Percentiles rank a stretch among this genome's conserved stretches.
phyloP scores from a whole-genome alignment of 495 filamentous ascomycete species.

The Sphaerosporella brunnea region DNA sequence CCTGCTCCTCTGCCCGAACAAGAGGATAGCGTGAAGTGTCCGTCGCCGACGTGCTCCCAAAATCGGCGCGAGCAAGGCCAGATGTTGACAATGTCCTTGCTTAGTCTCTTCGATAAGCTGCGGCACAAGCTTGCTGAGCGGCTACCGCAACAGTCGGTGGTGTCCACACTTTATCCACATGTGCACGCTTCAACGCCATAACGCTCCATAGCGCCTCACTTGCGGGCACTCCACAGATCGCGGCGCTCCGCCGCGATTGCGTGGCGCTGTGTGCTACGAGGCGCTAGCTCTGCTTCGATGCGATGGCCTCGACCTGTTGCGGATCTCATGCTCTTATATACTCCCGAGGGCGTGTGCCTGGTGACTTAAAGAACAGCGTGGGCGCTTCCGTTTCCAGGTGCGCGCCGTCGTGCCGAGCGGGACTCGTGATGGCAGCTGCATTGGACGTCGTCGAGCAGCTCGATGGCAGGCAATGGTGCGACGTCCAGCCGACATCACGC shows the following conservation, averaged over 20 bases:
- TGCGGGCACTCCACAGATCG: slow-evolving; percentile 75
- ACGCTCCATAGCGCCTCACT: slow-evolving; percentile 69
- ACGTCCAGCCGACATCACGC: slow-evolving; percentile 67
- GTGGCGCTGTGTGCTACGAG: slow-evolving; percentile 81
- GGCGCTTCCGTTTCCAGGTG: slow-evolving; percentile 59
- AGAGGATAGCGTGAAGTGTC: slow-evolving; percentile 68
- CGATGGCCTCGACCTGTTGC: slow-evolving; percentile 52
- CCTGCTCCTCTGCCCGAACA: slow-evolving; percentile 48
- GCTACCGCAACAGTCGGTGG: slow-evolving; percentile 68
- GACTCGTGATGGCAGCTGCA: slow-evolving; percentile 80
- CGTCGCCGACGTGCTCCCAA: slow-evolving; percentile 69
- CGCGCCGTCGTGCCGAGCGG: slow-evolving; percentile 53
- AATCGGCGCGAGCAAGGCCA: slow-evolving; percentile 61
- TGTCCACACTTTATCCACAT: slow-evolving; percentile 61
- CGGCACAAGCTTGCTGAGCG: slow-evolving; percentile 50
- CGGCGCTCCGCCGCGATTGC: slow-evolving; percentile 45
- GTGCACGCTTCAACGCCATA: slow-evolving; percentile 39
- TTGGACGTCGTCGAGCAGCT: slow-evolving; percentile 84
- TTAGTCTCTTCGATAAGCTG: slow-evolving; percentile 68
- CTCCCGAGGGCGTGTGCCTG: slow-evolving; percentile 43
- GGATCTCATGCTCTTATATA: slow-evolving; percentile 69
- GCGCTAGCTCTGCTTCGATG: slow-evolving; percentile 39
- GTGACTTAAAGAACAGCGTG: slow-evolving; percentile 91
- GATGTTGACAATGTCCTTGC: slow-evolving; percentile 43
- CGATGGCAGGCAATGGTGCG: slow-evolving; percentile 71